Evolutionary conservation across 208 protist species (phyloP), one percentile per base, ranked within the genome.

Genomic region (Trypanosoma cruzi): DNA sequence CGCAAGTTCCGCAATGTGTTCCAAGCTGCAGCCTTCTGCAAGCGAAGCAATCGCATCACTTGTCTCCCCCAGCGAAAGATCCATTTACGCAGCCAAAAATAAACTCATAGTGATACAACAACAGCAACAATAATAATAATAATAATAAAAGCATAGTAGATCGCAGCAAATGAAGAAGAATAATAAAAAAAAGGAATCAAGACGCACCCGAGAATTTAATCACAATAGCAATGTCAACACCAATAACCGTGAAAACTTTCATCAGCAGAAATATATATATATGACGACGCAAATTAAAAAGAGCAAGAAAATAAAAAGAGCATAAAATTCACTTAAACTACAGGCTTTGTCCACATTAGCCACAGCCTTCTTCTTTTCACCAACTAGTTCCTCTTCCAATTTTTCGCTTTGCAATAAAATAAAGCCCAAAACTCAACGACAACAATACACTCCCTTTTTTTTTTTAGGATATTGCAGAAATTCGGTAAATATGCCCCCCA

Each of bases 41-140:
- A 93, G 82, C 52, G 76, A 62, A 2, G 79, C 74, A 64, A 96
- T 94, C 49, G 79, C 80, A 78, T 96, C 89, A 55, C 86, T 94
- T n/a, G 70, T 76, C 31, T 79, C 78, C 1, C 80, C 73, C 28
- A 94, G 71, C 0, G 88, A 91, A 77, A 92, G 87, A 14, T 34
- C 57, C 70, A 71, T 75, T 20, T 57, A 62, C 42, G 3, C 52
- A 14, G 31, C 10, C 13, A 53, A 69, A 53, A 55, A 77, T 48
- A 26, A 8, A 66, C 28, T 61, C 1, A 7, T 76, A 64, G 22
- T 68, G 55, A 55, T 58, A 40, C 20, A 54, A 72, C 31, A 75
- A 69, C 3, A 68, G 16, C 31, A 54, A 54, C 8, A 55, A 50
- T 31, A 46, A n/a, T n/a, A 48, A 57, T n/a, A 42, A 42, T 16